Evolutionary conservation across 768 basidiomycete species (phyloP).

Genomic region (Neoboletus magnificus): DNA sequence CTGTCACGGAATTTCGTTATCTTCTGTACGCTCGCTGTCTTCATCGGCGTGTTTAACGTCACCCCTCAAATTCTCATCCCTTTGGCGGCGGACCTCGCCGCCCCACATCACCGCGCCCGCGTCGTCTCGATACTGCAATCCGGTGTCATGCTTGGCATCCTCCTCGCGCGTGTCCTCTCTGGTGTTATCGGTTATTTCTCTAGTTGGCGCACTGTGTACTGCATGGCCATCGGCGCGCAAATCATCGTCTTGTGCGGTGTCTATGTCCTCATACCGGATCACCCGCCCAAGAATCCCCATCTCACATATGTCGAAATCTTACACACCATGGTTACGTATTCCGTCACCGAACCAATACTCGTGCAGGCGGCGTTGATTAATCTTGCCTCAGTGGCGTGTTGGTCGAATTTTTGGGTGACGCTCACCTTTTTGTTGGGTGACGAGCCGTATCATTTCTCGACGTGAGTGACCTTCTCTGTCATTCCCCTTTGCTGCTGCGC

Average conservation of each 20-base stretch:
- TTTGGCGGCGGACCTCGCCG: constrained; percentile 44
- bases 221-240: constrained; percentile 39
- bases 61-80: constrained; percentile 40
- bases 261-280: constrained; percentile 40
- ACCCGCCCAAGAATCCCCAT: constrained; percentile 37
- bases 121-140: constrained; percentile 34
- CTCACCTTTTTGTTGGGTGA: constrained; percentile 46
- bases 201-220: constrained; percentile 41
- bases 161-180: constrained; percentile 31
- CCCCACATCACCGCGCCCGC: constrained; percentile 20
- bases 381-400: constrained; percentile 30
- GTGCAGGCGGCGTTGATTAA: constrained; percentile 33
- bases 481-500: background rate
- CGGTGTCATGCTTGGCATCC: constrained; percentile 28
- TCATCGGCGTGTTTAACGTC: constrained; percentile 40
- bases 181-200: constrained; percentile 42
- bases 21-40: constrained; percentile 35
- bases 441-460: constrained; percentile 38
- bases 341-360: constrained; percentile 41
- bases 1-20: constrained; percentile 30
- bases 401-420: constrained; percentile 38
- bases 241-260: constrained; percentile 25
- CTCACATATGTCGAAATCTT: constrained; percentile 36
- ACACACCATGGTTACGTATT: constrained; percentile 38
- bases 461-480: constrained; percentile 15